Conservation (phyloP, 306 rosid genomes). For the Vigna reflexopilosa region DNA sequence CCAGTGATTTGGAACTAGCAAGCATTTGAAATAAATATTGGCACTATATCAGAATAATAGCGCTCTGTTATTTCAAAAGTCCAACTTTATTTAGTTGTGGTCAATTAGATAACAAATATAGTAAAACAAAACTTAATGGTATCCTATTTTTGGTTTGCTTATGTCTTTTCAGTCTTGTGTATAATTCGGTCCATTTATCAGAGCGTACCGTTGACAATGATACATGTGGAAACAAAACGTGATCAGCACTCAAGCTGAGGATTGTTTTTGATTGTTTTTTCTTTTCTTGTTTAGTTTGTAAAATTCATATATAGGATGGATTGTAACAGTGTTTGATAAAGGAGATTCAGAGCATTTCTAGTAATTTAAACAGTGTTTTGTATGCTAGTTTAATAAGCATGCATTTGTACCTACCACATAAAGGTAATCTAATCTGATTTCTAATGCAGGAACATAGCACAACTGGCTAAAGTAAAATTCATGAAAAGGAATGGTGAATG, state of each 20-base stretch:
- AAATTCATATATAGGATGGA: not conserved
- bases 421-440: conserved; percentile 31
- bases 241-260: not conserved
- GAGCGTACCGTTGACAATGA: not conserved
- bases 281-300: not conserved
- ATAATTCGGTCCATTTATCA: not conserved
- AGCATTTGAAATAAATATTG: not conserved
- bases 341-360: conserved; percentile 7
- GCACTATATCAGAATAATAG: not conserved
- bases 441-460: conserved; percentile 74
- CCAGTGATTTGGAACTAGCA: no score
- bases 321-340: not conserved
- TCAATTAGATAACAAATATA: not conserved
- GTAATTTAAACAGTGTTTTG: not conserved
- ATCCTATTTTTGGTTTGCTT: not conserved
- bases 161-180: not conserved
- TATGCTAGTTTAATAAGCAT: conserved; percentile 30
- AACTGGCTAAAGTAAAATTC: conserved; percentile 75
- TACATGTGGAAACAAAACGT: not conserved
- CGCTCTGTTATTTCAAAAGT: not conserved
- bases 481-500: conserved; percentile 67
- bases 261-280: not conserved
- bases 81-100: conserved; percentile 5
- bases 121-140: not conserved
- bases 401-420: not conserved